Conservation (phyloP, 352 stramenopile genomes). For the Phytophthora pluvialis region DNA sequence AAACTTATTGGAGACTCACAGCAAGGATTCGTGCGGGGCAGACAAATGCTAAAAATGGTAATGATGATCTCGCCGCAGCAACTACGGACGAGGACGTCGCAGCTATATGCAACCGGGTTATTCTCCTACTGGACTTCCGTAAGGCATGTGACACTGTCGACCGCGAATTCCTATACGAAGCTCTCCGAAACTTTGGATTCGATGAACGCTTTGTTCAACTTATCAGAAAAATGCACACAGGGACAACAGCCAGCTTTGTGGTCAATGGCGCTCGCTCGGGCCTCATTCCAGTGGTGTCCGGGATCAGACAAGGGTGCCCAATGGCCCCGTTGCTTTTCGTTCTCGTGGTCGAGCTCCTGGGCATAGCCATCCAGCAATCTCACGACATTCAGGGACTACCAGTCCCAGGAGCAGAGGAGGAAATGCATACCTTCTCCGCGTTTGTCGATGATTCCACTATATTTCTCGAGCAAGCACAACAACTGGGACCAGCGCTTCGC, state of each 20-base stretch:
- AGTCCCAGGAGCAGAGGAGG: too few species aligned
- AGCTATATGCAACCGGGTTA: not conserved
- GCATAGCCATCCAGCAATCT: too few species aligned
- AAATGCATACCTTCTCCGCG: too few species aligned
- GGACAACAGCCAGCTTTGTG: not conserved
- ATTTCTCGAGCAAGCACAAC: too few species aligned
- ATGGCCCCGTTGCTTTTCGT: not conserved
- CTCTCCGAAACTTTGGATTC: not conserved
- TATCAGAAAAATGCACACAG: not conserved
- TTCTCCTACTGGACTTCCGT: slow-evolving; percentile 8
- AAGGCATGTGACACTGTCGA: slow-evolving; percentile 6
- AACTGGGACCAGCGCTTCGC: too few species aligned
- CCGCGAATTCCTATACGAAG: slow-evolving; percentile 1
- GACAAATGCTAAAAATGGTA: slow-evolving; percentile 5
- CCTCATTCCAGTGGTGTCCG: not conserved
- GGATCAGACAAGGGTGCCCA: not conserved
- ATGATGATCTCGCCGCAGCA: not conserved
- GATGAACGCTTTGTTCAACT: not conserved
- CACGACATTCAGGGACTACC: too few species aligned
- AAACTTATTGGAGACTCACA: slow-evolving; percentile 2
- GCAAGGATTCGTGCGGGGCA: slow-evolving; percentile 8
- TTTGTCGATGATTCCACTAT: too few species aligned
- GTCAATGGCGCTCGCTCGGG: not conserved
- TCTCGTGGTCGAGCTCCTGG: not conserved
- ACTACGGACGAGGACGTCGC: too few species aligned